Base-by-base conservation (phyloP, 306 rosid genomes). In the Dicorynia guianensis region DNA sequence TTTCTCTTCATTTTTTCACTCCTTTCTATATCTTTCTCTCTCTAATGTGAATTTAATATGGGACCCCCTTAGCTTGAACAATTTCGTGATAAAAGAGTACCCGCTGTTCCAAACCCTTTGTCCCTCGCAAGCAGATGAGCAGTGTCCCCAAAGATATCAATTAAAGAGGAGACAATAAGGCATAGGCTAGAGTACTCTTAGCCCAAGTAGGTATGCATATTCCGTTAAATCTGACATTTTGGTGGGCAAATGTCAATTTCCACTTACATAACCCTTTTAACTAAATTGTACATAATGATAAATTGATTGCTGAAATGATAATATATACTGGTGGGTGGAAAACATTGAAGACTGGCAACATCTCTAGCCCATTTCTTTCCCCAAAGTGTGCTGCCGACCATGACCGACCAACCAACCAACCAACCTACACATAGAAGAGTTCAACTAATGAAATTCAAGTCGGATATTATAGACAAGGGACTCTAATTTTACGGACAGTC, bases 231-330 rank as follows among this genome's bases (percentile, higher is more conserved):
- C 75, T 72, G 77, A 83, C 81, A 73, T 36, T 72, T 77, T 33
- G 87, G 75, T 80, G 70, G 81, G 82, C 80, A 78, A 75, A 75
- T 69, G 89, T 88, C 89, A 83, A 63, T 57, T 25, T 2, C 30
- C 30, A 25, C 30, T 25, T 25, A 25, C 30, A 25, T 25, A 25
- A 25, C 1, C 30, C 30, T 2, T 25, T 25, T 25, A 25, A 25
- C 30, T 25, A 25, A 25, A 25, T 25, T 25, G 30, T 25, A 25
- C 30, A 25, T 25, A 1, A 25, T 25, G 30, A 25, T 25, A 25
- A 25, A 25, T 25, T 25, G 30, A 25, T 25, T 1, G 30, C 30
- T 25, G 30, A 25, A 25, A 25, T 25, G 30, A 25, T 25, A 25
- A 25, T 25, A 25, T 25, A 25, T 25, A 25, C 2, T 25, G 30